phyloP scores from a whole-genome alignment of 129 eudicot species.

The Flaveria trinervia region DNA sequence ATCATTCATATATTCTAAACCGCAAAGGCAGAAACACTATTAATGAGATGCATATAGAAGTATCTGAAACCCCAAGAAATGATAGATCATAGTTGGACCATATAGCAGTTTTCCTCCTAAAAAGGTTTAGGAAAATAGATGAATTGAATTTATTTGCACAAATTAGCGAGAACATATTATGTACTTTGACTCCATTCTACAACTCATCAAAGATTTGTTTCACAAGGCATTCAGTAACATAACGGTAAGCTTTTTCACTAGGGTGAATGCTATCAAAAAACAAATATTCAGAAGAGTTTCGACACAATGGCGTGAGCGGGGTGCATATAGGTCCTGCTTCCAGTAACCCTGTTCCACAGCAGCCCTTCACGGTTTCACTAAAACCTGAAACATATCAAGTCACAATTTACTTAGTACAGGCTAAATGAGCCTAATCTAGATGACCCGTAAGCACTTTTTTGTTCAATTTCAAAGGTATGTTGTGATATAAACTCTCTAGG shows the following conservation, averaged over 20 bases:
- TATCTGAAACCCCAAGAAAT: no score
- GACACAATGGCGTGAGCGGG: conserved; percentile 49
- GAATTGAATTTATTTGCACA: conserved; percentile 4
- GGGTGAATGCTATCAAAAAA: conserved; percentile 72
- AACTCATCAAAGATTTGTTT: conserved; percentile 37
- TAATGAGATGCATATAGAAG: neutral
- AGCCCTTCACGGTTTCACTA: conserved; percentile 52
- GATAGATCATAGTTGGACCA: neutral
- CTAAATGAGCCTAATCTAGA: neutral
- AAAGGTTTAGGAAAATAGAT: conserved; percentile 24
- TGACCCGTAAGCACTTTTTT: neutral
- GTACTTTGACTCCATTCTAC: conserved; percentile 19
- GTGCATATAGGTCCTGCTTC: conserved; percentile 58
- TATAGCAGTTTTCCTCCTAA: neutral
- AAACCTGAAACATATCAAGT: conserved; percentile 39
- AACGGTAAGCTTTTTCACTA: conserved; percentile 47
- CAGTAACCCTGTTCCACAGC: conserved; percentile 56
- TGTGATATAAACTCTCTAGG: neutral
- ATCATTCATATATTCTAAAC: neutral
- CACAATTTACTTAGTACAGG: neutral
- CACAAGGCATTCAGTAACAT: conserved; percentile 35
- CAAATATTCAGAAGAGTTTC: conserved; percentile 46
- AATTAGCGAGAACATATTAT: neutral
- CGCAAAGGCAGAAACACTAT: neutral
- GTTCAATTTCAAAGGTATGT: no score